phyloP scores from a whole-genome alignment of 129 eudicot species.

The Lonicera japonica region DNA sequence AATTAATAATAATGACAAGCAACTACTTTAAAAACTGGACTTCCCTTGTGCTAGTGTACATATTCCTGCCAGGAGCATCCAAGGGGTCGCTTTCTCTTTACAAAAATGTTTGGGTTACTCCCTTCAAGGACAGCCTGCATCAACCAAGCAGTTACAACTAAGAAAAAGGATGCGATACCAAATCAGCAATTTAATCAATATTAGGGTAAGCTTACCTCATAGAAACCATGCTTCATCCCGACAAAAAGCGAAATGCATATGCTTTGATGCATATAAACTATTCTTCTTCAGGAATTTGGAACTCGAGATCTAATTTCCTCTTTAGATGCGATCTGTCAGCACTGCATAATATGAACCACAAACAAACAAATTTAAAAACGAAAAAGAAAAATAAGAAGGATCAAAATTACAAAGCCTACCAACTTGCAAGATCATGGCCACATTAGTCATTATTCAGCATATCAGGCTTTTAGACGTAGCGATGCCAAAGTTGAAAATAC shows the following conservation, averaged over 20 bases:
- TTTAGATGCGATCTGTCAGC: conserved; percentile 90
- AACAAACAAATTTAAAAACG: not conserved
- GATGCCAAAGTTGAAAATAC: too few species aligned
- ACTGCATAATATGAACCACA: conserved; percentile 34
- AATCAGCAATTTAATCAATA: too few species aligned
- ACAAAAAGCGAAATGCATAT: not conserved
- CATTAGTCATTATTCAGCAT: too few species aligned
- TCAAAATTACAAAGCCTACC: too few species aligned
- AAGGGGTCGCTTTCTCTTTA: conserved; percentile 7
- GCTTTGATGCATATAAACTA: conserved; percentile 5
- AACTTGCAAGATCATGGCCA: too few species aligned
- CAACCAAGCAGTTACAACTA: not conserved
- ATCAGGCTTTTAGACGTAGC: too few species aligned
- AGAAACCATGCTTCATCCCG: not conserved
- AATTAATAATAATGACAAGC: not conserved
- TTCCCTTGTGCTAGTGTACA: not conserved
- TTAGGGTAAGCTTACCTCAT: conserved; percentile 9
- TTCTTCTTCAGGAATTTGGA: conserved; percentile 76
- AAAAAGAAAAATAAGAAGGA: too few species aligned
- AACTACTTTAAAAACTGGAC: not conserved
- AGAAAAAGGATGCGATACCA: not conserved
- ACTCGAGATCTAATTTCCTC: conserved; percentile 86
- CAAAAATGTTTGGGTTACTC: not conserved
- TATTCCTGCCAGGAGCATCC: not conserved
- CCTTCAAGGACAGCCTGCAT: conserved; percentile 1